Conservation (phyloP, 1,284 basidiomycete genomes). For the Cystobasidiaceae sp. region DNA sequence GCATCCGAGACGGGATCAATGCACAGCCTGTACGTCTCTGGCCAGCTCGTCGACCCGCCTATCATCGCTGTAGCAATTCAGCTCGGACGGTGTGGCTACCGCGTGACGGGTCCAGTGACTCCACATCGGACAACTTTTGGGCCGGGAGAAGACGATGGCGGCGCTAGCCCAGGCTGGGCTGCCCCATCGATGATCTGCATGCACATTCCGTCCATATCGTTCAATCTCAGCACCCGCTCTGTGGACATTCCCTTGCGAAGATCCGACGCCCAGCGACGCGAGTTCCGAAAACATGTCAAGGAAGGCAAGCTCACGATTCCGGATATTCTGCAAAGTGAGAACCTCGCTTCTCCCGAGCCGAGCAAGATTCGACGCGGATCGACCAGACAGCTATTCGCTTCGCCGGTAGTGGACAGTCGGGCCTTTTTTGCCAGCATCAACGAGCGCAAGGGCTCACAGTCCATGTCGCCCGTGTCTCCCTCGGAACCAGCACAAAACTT, state of each 20-base stretch:
- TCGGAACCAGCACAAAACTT: neutral
- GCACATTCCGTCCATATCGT: neutral
- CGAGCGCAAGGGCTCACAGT: too few relatives aligned
- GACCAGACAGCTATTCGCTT: too few relatives aligned
- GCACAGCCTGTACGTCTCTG: neutral
- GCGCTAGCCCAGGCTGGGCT: neutral
- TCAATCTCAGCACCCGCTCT: slow-evolving; percentile 1
- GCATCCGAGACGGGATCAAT: neutral
- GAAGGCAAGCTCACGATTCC: slow-evolving; percentile 8
- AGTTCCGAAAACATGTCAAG: neutral
- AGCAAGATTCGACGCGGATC: too few relatives aligned
- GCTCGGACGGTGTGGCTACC: slow-evolving; percentile 20
- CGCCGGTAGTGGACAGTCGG: too few relatives aligned
- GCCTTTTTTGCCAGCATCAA: too few relatives aligned
- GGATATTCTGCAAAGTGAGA: slow-evolving; percentile 6
- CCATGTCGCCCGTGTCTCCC: neutral
- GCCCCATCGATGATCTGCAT: slow-evolving; percentile 8
- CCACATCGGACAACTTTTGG: slow-evolving; percentile 16
- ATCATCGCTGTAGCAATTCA: neutral
- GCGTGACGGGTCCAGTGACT: neutral
- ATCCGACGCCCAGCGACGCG: slow-evolving; percentile 13
- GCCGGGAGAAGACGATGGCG: slow-evolving; percentile 27
- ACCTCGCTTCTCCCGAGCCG: too few relatives aligned
- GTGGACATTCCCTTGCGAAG: slow-evolving; percentile 1
- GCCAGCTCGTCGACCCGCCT: neutral